Evolutionary conservation across 2,329 filamentous ascomycete species (phyloP).

Genomic region (Zelopaecilomyces penicillatus): DNA sequence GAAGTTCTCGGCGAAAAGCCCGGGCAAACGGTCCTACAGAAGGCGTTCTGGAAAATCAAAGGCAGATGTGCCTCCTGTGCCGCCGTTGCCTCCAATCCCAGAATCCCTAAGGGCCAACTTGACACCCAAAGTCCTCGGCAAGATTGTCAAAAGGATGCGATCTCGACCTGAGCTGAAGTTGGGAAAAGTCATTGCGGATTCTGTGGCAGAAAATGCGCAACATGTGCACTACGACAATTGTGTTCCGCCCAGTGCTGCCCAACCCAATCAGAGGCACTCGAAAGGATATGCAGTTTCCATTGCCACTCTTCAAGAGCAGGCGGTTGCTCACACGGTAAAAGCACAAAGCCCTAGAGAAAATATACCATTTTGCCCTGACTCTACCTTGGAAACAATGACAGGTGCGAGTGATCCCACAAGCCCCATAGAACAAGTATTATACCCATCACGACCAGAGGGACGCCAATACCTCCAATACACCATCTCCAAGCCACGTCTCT

Average conservation of each 20-base stretch:
- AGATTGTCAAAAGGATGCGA: conserved; percentile 19
- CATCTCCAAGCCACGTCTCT: conserved; percentile 23
- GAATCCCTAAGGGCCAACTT: conserved; percentile 17
- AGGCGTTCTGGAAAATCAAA: conserved; percentile 6
- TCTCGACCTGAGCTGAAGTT: conserved; percentile 13
- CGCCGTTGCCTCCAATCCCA: conserved; percentile 24
- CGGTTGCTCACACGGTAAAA: too few relatives aligned
- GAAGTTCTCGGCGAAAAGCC: conserved; percentile 3
- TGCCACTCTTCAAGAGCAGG: too few relatives aligned
- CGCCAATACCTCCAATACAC: conserved; percentile 1
- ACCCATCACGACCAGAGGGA: not conserved
- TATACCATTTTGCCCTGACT: too few relatives aligned
- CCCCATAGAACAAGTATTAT: not conserved
- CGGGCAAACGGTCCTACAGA: conserved; percentile 2
- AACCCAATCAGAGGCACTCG: too few relatives aligned
- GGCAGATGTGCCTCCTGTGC: conserved; percentile 16
- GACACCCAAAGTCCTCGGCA: conserved; percentile 19
- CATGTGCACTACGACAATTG: too few relatives aligned
- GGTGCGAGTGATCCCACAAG: too few relatives aligned
- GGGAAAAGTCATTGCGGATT: not conserved
- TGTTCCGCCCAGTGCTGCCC: too few relatives aligned
- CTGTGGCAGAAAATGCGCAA: not conserved
- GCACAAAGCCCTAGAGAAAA: too few relatives aligned
- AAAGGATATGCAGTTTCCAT: too few relatives aligned
- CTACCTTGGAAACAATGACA: not conserved